A percentile compares a stretch with the other conserved stretches of the same genome.
These are phyloP conservation scores for Chionographis japonica DNA, from an alignment of 106 monocot species.

Conservation along the genomic window DNA sequence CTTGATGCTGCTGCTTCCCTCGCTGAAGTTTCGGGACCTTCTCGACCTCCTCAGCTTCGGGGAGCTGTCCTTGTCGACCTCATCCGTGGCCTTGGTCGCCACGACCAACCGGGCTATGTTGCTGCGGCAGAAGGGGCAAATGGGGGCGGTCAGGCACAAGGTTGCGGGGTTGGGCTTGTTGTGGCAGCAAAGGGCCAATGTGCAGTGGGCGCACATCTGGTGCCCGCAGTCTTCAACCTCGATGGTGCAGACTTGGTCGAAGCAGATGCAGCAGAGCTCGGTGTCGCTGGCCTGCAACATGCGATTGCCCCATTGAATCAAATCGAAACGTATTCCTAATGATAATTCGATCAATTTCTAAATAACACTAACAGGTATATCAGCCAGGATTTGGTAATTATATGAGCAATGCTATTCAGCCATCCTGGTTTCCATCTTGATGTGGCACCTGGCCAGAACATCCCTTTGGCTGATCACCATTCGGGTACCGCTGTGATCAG, in stretches of 20 bases:
- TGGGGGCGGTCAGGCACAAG: slow-evolving; percentile 1
- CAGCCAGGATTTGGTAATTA: too few relatives aligned
- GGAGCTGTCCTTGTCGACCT: slow-evolving; percentile 1
- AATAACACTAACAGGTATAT: too few relatives aligned
- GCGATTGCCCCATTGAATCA: neutral
- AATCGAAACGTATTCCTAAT: too few relatives aligned
- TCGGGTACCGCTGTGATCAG: too few relatives aligned
- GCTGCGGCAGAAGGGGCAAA: slow-evolving; percentile 26
- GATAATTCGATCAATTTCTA: too few relatives aligned
- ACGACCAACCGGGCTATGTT: slow-evolving; percentile 15
- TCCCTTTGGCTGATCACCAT: too few relatives aligned
- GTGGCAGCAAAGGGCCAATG: slow-evolving; percentile 20
- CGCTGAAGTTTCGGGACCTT: slow-evolving; percentile 16
- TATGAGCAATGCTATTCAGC: too few relatives aligned
- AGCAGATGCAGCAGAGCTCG: slow-evolving; percentile 22
- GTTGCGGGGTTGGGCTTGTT: slow-evolving; percentile 12
- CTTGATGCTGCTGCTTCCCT: slow-evolving; percentile 40
- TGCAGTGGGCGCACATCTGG: slow-evolving; percentile 26
- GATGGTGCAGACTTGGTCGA: slow-evolving; percentile 15
- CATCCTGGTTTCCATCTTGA: too few relatives aligned
- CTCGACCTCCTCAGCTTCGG: slow-evolving; percentile 10
- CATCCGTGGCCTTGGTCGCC: neutral
- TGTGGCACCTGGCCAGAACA: too few relatives aligned
- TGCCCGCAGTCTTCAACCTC: slow-evolving; percentile 26
- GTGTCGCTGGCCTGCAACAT: slow-evolving; percentile 9